A percentile compares a stretch with the other conserved stretches of the same genome.
Evolutionary conservation across 352 stramenopile species (phyloP).

Genomic region (Phytophthora citricola): DNA sequence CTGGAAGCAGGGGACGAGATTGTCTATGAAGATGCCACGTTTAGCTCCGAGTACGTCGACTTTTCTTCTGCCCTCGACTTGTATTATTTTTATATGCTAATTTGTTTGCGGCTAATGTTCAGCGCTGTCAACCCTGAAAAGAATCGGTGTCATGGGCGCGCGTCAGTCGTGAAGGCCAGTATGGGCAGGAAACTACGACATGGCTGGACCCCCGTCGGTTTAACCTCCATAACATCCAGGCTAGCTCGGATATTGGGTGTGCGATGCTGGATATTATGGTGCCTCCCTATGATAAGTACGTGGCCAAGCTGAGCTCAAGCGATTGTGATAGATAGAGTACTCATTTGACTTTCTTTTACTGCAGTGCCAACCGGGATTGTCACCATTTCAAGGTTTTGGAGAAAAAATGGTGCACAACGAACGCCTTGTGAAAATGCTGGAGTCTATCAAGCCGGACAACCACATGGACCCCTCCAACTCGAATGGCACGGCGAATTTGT

Average conservation of each 20-base stretch:
- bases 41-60: conserved; percentile 42
- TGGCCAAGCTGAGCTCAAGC: neutral
- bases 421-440: conserved; percentile 74
- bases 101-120: neutral
- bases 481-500: conserved; percentile 40
- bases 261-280: conserved; percentile 87
- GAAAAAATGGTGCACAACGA: conserved; percentile 57
- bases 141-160: conserved; percentile 65
- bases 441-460: conserved; percentile 72
- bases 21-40: conserved; percentile 32
- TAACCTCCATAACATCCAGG: conserved; percentile 84
- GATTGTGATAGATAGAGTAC: neutral
- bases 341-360: conserved; percentile 10
- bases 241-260: conserved; percentile 74
- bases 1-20: conserved; percentile 41
- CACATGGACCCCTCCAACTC: conserved; percentile 59
- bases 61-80: neutral
- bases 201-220: conserved; percentile 84
- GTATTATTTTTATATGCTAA: neutral
- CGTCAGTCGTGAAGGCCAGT: conserved; percentile 67
- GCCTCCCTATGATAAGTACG: conserved; percentile 87
- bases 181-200: conserved; percentile 67
- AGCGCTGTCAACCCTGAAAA: conserved; percentile 46
- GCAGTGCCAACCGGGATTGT: conserved; percentile 76
- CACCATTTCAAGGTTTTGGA: conserved; percentile 81